Percentiles rank a stretch among this genome's conserved stretches.
These are phyloP conservation scores for Acanthamoeba lenticulata DNA, from an alignment of 208 protist species.

Conservation along the genomic window DNA sequence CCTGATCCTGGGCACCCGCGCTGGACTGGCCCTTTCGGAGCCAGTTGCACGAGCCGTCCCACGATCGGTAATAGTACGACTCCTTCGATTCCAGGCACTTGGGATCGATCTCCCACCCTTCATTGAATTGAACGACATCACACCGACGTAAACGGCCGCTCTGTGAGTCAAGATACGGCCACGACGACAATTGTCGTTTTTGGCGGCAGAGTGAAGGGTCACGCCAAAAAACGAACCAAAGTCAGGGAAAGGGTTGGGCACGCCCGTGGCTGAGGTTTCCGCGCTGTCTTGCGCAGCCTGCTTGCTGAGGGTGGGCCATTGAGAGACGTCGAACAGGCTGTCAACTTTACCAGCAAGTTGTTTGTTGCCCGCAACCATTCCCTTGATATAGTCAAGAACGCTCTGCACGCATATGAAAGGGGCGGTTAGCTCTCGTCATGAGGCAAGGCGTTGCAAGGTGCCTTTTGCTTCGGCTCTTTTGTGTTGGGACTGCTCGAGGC, in stretches of 20 bases:
- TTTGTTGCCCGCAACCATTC: background rate
- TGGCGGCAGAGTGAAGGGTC: no score
- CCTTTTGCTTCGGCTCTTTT: no score
- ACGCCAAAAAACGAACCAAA: background rate
- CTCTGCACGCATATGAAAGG: background rate
- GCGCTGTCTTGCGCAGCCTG: background rate
- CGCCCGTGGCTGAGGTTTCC: background rate
- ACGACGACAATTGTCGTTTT: no score
- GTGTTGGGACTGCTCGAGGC: no score
- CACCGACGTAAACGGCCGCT: no score
- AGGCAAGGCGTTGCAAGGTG: no score
- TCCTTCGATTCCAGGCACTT: slow-evolving; percentile 43
- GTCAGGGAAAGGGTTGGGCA: slow-evolving; percentile 43
- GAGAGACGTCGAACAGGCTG: background rate
- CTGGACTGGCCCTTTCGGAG: slow-evolving; percentile 1
- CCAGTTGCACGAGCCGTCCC: slow-evolving; percentile 33
- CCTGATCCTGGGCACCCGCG: background rate
- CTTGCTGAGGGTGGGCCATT: background rate
- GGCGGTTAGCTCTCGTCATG: no score
- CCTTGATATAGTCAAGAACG: background rate
- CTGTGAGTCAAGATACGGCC: no score
- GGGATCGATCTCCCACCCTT: slow-evolving; percentile 24
- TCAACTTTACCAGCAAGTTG: background rate
- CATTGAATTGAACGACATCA: no score
- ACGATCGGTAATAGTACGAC: slow-evolving; percentile 26